A percentile compares a stretch with the other conserved stretches of the same genome.
Conservation (phyloP, 2,329 filamentous ascomycete species). For the Ascochyta fabae region DNA sequence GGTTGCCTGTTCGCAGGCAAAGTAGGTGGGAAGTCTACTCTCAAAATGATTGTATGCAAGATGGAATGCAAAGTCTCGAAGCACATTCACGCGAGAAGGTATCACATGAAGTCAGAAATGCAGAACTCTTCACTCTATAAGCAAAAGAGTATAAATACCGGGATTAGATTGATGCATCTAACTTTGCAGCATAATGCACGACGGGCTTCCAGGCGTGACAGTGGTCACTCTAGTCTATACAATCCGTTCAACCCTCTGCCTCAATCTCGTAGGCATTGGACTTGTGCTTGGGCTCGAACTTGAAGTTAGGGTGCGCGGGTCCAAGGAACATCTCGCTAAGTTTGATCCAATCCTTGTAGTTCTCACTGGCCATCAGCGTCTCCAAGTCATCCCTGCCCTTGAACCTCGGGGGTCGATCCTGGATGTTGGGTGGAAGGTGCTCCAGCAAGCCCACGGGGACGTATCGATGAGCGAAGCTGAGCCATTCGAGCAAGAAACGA, state of each 20-base stretch:
- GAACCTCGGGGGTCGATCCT: conserved; percentile 87
- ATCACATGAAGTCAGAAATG: too few species aligned
- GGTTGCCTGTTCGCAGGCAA: too few species aligned
- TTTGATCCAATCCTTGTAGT: conserved; percentile 98
- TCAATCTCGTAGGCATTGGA: conserved; percentile 85
- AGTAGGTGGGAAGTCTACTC: too few species aligned
- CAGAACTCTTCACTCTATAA: neutral
- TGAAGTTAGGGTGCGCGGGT: conserved; percentile 86
- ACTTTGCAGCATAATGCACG: neutral
- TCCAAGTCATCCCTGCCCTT: conserved; percentile 87
- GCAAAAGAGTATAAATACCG: neutral
- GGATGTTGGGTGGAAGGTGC: conserved; percentile 83
- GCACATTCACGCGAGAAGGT: too few species aligned
- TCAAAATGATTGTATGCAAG: too few species aligned
- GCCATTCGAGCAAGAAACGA: conserved; percentile 91
- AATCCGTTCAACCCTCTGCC: conserved; percentile 51
- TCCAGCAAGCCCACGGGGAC: conserved; percentile 89
- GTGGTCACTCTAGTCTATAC: neutral
- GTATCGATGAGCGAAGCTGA: conserved; percentile 93
- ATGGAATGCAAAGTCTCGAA: too few species aligned
- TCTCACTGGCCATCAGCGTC: conserved; percentile 86
- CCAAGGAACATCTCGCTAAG: conserved; percentile 99
- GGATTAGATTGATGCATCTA: neutral
- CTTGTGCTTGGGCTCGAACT: conserved; percentile 97
- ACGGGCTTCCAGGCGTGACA: neutral